Evolutionary conservation across 768 basidiomycete species (phyloP).

Genomic region (Leccinum variicolor): DNA sequence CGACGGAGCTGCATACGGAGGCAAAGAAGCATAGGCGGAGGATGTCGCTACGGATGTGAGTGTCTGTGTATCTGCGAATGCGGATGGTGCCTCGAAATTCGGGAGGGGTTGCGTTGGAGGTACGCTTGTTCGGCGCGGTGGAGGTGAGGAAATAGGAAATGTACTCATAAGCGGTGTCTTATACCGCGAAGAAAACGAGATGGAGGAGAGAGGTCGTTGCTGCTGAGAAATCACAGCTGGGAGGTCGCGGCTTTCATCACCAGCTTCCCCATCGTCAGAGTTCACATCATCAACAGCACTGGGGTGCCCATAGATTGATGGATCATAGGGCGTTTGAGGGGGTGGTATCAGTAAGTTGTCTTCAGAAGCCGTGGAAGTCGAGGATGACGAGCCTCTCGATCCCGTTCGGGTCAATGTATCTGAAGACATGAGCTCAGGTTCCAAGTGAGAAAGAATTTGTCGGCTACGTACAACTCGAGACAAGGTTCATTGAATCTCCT

Average conservation of each 20-base stretch:
- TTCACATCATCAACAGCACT: constrained; percentile 31
- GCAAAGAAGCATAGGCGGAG: constrained; percentile 34
- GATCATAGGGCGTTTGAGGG: constrained; percentile 13
- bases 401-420: constrained; percentile 38
- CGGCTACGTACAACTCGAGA: constrained; percentile 55
- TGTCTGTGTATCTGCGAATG: constrained; percentile 53
- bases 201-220: constrained; percentile 66
- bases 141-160: constrained; percentile 54
- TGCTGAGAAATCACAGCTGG: constrained; percentile 34
- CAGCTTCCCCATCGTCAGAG: constrained; percentile 47
- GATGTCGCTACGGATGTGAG: constrained; percentile 36
- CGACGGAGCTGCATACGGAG: constrained; percentile 36
- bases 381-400: constrained; percentile 60
- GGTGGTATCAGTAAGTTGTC: constrained; percentile 22
- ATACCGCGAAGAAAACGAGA: constrained; percentile 64
- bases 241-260: constrained; percentile 46
- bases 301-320: constrained; percentile 10
- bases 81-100: constrained; percentile 67
- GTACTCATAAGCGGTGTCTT: constrained; percentile 73
- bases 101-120: constrained; percentile 73
- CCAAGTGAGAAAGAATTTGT: background rate
- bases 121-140: constrained; percentile 39
- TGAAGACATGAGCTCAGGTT: constrained; percentile 8
- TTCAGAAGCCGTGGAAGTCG: constrained; percentile 59
- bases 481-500: constrained; percentile 62